Evolutionary conservation across 805 yeast species (phyloP).

Genomic region (Jamesozyma gamospora): DNA sequence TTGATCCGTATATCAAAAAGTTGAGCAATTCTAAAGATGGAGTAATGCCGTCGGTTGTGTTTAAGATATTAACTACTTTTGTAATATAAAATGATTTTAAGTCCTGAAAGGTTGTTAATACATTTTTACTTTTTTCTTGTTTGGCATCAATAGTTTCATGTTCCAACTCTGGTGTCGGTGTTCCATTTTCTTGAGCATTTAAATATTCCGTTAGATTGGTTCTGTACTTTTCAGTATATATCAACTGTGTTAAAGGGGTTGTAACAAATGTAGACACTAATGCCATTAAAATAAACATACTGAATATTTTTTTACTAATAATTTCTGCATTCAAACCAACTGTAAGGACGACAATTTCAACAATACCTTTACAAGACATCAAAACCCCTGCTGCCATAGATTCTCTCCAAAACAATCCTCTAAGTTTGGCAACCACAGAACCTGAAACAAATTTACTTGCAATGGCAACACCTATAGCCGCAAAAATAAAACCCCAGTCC

Average conservation of each 20-base stretch:
- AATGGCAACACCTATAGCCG: slow-evolving; percentile 57
- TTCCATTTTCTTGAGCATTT: slow-evolving; percentile 10
- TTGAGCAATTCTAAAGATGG: slow-evolving; percentile 23
- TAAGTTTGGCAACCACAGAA: slow-evolving; percentile 47
- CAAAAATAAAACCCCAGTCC: slow-evolving; percentile 73
- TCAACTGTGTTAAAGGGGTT: slow-evolving; percentile 56
- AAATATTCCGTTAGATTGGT: slow-evolving; percentile 34
- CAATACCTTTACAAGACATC: slow-evolving; percentile 86
- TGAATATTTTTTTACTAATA: slow-evolving; percentile 51
- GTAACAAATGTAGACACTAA: slow-evolving; percentile 68
- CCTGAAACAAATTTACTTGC: slow-evolving; percentile 63
- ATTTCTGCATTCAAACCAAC: slow-evolving; percentile 67
- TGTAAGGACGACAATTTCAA: slow-evolving; percentile 68
- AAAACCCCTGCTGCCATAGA: slow-evolving; percentile 65
- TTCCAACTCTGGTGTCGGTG: neutral
- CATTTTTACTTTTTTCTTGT: neutral
- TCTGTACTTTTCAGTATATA: slow-evolving; percentile 55
- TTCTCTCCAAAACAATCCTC: slow-evolving; percentile 63
- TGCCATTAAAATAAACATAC: slow-evolving; percentile 82
- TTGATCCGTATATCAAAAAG: slow-evolving; percentile 13
- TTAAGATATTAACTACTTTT: slow-evolving; percentile 17
- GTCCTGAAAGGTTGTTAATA: slow-evolving; percentile 14
- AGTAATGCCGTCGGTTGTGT: slow-evolving; percentile 25
- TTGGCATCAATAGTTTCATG: neutral
- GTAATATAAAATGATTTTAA: slow-evolving; percentile 13